These are phyloP conservation scores for Aurifilum marmelostoma DNA, from an alignment of 2,329 filamentous ascomycete species.

Conservation along the genomic window DNA sequence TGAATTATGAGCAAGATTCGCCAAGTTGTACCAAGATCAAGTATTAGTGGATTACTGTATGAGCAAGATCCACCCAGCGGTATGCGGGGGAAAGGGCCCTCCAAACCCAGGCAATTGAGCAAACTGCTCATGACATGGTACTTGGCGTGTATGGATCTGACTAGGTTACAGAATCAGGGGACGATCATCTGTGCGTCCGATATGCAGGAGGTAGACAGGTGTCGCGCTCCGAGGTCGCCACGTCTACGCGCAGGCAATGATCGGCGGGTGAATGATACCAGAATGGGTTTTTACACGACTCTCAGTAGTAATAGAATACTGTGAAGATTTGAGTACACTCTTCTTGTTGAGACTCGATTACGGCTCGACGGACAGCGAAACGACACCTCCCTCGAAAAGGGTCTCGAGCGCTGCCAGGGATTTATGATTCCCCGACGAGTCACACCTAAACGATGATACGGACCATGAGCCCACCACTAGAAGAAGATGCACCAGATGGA, in stretches of 20 bases:
- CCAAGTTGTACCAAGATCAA: background rate
- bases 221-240: background rate
- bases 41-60: background rate
- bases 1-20: conserved; percentile 19
- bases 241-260: background rate
- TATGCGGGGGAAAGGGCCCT: conserved; percentile 4
- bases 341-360: too few species aligned
- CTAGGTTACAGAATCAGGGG: background rate
- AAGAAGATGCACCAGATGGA: conserved; percentile 29
- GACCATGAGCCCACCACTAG: background rate
- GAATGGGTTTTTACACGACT: background rate
- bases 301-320: background rate
- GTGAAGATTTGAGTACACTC: too few species aligned
- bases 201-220: background rate
- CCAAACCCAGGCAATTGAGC: background rate
- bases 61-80: conserved; percentile 10
- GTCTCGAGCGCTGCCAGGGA: background rate
- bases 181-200: background rate
- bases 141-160: background rate
- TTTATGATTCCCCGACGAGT: too few species aligned
- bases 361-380: background rate
- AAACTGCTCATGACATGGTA: background rate
- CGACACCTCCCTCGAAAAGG: background rate
- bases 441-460: background rate
- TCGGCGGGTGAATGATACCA: background rate